A percentile compares a stretch with the other conserved stretches of the same genome.
phyloP scores from a whole-genome alignment of 2,329 filamentous ascomycete genomes.

The Arthrocladium fulminans region DNA sequence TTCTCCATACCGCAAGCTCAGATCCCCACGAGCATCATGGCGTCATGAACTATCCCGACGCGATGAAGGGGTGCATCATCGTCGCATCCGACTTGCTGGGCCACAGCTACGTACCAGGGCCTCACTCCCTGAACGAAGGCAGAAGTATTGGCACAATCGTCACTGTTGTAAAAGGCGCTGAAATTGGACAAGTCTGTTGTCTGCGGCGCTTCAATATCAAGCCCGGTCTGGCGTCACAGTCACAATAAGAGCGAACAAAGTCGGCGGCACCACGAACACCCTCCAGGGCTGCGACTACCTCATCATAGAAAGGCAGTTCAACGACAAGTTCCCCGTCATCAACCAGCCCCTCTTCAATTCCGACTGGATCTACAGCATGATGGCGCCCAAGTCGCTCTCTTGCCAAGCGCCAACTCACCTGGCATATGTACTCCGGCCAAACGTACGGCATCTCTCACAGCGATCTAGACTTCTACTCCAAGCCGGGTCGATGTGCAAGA shows the following conservation, averaged over 20 bases:
- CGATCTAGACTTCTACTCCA: slow-evolving; percentile 44
- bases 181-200: slow-evolving; percentile 40
- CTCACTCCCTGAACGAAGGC: slow-evolving; percentile 42
- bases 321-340: slow-evolving; percentile 39
- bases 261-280: slow-evolving; percentile 40
- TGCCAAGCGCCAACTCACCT: too few relatives aligned
- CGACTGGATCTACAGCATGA: slow-evolving; percentile 39
- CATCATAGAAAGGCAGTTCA: slow-evolving; percentile 31
- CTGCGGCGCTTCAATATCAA: slow-evolving; percentile 45
- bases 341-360: slow-evolving; percentile 42
- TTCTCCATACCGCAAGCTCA: slow-evolving; percentile 40
- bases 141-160: slow-evolving; percentile 39
- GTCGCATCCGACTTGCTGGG: slow-evolving; percentile 43
- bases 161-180: slow-evolving; percentile 37
- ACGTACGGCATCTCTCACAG: slow-evolving; percentile 46
- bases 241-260: slow-evolving; percentile 39
- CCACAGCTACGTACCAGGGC: slow-evolving; percentile 36
- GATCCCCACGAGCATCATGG: slow-evolving; percentile 44
- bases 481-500: slow-evolving; percentile 42
- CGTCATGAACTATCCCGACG: slow-evolving; percentile 42
- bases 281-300: slow-evolving; percentile 31
- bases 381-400: slow-evolving; percentile 37
- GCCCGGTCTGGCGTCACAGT: slow-evolving; percentile 42
- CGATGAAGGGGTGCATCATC: slow-evolving; percentile 42
- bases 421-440: slow-evolving; percentile 42